Evolutionary conservation across 228 moss, liverwort and hornwort species (phyloP).

Genomic region (Sphagnum fallax): DNA sequence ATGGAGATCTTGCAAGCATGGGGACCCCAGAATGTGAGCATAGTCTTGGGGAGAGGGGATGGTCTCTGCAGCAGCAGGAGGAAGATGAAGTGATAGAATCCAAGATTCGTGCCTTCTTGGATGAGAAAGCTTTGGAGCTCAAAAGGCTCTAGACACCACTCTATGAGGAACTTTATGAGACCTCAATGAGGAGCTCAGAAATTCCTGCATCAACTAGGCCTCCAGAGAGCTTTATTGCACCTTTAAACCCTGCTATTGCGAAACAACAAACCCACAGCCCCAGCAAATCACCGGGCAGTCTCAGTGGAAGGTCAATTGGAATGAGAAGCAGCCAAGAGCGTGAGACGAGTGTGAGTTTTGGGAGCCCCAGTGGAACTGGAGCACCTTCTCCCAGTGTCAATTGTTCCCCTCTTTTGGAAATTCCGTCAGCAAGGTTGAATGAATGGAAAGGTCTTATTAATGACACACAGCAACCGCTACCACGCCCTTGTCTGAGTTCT

Average conservation of each 20-base stretch:
- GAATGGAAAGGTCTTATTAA: conserved; percentile 46
- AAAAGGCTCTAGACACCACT: conserved; percentile 77
- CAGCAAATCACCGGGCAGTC: conserved; percentile 65
- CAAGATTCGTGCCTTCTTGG: conserved; percentile 83
- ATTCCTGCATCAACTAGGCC: conserved; percentile 27
- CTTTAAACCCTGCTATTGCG: conserved; percentile 44
- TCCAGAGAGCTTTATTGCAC: conserved; percentile 51
- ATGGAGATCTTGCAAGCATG: conserved; percentile 3
- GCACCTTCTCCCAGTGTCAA: conserved; percentile 23
- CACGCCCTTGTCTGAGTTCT: conserved; percentile 37
- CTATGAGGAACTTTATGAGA: conserved; percentile 79
- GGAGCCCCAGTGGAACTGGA: conserved; percentile 46
- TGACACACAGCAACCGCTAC: conserved; percentile 26
- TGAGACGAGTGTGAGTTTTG: conserved; percentile 74
- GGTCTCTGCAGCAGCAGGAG: conserved; percentile 46
- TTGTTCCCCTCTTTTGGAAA: conserved; percentile 58
- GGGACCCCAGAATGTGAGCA: conserved; percentile 14
- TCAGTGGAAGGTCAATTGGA: conserved; percentile 46
- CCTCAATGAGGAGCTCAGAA: conserved; percentile 5
- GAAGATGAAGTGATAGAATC: conserved; percentile 92
- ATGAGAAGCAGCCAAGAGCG: conserved; percentile 66
- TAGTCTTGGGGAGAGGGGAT: conserved; percentile 15
- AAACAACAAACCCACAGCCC: conserved; percentile 32
- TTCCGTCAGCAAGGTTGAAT: conserved; percentile 63
- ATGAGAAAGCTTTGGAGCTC: conserved; percentile 86